phyloP scores from a whole-genome alignment of 1,284 basidiomycete genomes.

The Leccinum ponderosum region DNA sequence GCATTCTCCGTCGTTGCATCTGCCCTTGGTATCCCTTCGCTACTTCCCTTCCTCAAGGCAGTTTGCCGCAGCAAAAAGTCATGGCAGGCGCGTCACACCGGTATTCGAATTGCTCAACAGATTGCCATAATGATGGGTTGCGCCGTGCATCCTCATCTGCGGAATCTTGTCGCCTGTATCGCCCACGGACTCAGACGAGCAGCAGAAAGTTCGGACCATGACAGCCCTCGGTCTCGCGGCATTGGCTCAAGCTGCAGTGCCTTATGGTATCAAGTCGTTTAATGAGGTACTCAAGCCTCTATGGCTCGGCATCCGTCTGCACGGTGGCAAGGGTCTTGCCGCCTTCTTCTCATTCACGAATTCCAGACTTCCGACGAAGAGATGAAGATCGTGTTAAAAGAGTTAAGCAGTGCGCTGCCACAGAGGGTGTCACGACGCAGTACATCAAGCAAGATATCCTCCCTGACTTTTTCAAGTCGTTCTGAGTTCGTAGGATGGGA shows the following conservation, averaged over 20 bases:
- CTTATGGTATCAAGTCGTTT: constrained; percentile 99
- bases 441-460: constrained; percentile 98
- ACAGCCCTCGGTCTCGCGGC: constrained; percentile 96
- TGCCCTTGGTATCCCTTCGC: constrained; percentile 95
- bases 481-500: constrained; percentile 52
- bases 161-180: constrained; percentile 96
- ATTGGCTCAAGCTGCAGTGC: constrained; percentile 94
- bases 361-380: constrained; percentile 99
- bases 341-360: constrained; percentile 99
- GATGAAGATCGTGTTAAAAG: constrained; percentile 99
- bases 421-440: constrained; percentile 91
- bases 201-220: constrained; percentile 99
- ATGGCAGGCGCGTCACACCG: constrained; percentile 99
- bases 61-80: constrained; percentile 99
- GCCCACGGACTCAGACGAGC: constrained; percentile 95
- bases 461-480: constrained; percentile 99
- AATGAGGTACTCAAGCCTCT: constrained; percentile 98
- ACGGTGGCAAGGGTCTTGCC: constrained; percentile 96
- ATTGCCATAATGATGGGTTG: constrained; percentile 99
- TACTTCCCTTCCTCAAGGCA: constrained; percentile 97
- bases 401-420: constrained; percentile 98
- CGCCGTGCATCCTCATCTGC: constrained; percentile 96
- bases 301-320: constrained; percentile 97
- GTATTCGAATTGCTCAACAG: constrained; percentile 99
- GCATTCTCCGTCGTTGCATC: constrained; percentile 99